Base-by-base conservation (phyloP, 179 eudicot species). In the Beta macrorhiza region DNA sequence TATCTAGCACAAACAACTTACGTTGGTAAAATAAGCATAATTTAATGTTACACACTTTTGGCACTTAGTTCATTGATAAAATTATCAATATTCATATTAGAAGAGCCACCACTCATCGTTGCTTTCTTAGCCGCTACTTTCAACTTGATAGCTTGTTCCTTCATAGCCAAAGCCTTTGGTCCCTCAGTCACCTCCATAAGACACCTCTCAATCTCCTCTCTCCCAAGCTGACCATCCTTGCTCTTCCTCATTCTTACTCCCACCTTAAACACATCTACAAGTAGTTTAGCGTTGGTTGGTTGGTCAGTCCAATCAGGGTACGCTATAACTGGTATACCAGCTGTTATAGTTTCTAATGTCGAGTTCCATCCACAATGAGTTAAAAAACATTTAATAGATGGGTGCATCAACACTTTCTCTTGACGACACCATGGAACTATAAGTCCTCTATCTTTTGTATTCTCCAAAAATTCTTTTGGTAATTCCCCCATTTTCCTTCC, bases 351-450 rank as follows among this genome's bases (percentile, higher is more conserved):
- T 25, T 84, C 87, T n/a, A 81, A 25, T n/a, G 84, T 84, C 78
- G 82, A 82, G 63, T 81, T 84, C 82, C 87, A 85, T 11, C 87
- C 88, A 74, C 84, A 85, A 8, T 85, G 88, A 19, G 85, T 83
- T 56, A 85, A 2, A 61, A 85, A 85, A 65, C 85, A 85, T 9
- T 55, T 44, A 2, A 85, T 77, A 12, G 88, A 80, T 1, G 77
- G 82, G 82, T 85, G 88, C 81, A 51, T 80, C 19, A 85, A 15
- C 29, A 85, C 85, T 53, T 80, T 85, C 1, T 80, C 88, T 78
- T 85, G 88, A 51, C 62, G 1, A 62, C 88, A 85, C 85, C 88
- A 85, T 61, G 82, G 17, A 65, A 83, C 86, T 12, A 85, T 25
- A 61, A 85, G 14, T 0, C 88, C 85, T 45, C 81, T 81, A 9